phyloP scores from a whole-genome alignment of 768 basidiomycete species.

The Serendipita sp. region DNA sequence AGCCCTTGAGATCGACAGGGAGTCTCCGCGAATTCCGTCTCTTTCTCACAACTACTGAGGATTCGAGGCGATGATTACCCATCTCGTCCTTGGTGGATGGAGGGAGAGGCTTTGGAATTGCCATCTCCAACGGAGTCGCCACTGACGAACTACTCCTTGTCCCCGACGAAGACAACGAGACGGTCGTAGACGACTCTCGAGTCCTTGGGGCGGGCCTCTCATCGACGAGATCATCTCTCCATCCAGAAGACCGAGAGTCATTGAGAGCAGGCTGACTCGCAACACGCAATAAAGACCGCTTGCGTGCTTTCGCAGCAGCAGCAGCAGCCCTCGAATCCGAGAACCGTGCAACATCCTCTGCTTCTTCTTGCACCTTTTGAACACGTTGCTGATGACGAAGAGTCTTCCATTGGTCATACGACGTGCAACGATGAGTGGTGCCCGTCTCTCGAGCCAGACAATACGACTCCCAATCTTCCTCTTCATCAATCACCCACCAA shows the following conservation, averaged over 20 bases:
- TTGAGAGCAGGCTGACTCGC: neutral
- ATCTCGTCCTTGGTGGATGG: neutral
- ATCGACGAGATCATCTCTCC: neutral
- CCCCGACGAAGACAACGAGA: neutral
- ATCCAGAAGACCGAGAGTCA: neutral
- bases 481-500: neutral
- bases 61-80: no score
- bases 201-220: no score
- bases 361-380: neutral
- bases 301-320: no score
- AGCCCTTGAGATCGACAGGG: no score
- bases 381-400: neutral
- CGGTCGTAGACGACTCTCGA: neutral
- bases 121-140: neutral
- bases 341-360: no score
- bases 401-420: neutral
- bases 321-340: no score
- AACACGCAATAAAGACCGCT: neutral
- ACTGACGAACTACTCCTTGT: neutral
- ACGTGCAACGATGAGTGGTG: neutral
- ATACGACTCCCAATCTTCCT: conserved; percentile 3
- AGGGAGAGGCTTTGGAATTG: neutral
- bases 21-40: no score
- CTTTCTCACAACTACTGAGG: no score
- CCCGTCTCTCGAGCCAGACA: neutral